Percentiles rank a stretch among this genome's conserved stretches.
Conservation (phyloP, 768 basidiomycete genomes). For the Lentinula sp. region DNA sequence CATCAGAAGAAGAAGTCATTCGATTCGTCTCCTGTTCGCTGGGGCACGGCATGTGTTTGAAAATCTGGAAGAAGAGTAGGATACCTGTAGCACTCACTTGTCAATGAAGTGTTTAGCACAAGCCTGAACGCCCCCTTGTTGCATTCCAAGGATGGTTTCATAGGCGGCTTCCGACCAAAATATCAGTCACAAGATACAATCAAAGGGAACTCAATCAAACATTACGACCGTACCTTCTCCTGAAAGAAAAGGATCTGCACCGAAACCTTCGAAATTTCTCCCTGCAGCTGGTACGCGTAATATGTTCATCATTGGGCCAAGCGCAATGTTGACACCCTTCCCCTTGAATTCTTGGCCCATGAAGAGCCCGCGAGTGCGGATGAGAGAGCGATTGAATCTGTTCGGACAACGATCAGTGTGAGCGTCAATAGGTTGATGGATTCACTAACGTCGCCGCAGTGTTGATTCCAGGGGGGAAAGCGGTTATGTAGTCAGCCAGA, state of each 20-base stretch:
- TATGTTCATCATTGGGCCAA: constrained; percentile 28
- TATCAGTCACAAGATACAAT: not conserved
- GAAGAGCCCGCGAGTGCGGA: constrained; percentile 68
- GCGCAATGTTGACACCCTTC: constrained; percentile 73
- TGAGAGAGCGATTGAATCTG: constrained; percentile 72
- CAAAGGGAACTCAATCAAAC: no score
- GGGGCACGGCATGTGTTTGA: not conserved
- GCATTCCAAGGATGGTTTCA: constrained; percentile 81
- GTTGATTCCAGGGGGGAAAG: constrained; percentile 83
- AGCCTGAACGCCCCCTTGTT: constrained; percentile 73
- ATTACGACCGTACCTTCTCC: constrained; percentile 40
- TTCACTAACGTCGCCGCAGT: constrained; percentile 66
- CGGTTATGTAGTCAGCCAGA: constrained; percentile 61
- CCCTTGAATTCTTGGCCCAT: constrained; percentile 81
- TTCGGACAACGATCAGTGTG: not conserved
- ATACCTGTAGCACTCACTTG: constrained; percentile 43
- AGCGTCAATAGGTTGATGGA: not conserved
- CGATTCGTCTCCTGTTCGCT: constrained; percentile 69
- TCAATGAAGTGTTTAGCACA: constrained; percentile 82
- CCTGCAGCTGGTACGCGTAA: constrained; percentile 74
- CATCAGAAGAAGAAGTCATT: constrained; percentile 51
- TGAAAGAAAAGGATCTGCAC: constrained; percentile 81
- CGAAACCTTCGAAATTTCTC: constrained; percentile 94
- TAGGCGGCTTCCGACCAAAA: constrained; percentile 33
- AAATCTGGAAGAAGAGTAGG: not conserved